Base-by-base conservation (phyloP, 2,329 filamentous ascomycete species). In the Xylariaceae sp. region DNA sequence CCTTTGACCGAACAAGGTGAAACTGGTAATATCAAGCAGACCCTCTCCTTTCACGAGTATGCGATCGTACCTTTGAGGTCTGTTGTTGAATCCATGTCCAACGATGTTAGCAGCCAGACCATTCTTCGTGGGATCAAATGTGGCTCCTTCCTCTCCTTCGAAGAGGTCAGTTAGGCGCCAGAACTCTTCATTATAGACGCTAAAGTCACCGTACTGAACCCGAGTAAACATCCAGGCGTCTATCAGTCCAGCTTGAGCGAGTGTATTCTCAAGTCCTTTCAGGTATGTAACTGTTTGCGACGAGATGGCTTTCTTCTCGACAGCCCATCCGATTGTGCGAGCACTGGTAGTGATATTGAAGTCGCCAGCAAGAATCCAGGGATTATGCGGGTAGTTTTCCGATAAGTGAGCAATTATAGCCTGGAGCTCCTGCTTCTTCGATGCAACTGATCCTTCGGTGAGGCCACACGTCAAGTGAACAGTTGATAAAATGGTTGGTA, bases 51-150 rank as follows among this genome's bases (percentile, higher is more conserved):
- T 80, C 39, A 85, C 71, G 2, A 88, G 71, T 50, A 89, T 84
- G 39, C 86, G 78, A 66, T 88, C 85, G 61, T 88, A 88, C 52
- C 87, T 74, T 67, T 88, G 86, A 1, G 86, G 85, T 17, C 83
- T 76, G 64, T 79, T 79, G 52, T 82, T 77, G 51, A 75, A 71
- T 1, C 78, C 77, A 51, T 69, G 74, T 2, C 75, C 76, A 1
- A 80, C 78, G 2, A 78, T 78, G 9, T 76, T 74, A 1, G 79
- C 77, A 2, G 86, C 85, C 10, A 87, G 74, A 0, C 71, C 69
- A 65, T 89, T 89, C 4, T 72, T 72, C 1, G 72, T 72, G 0
- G 85, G 85, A 66, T 88, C 80, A 68, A 86, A 88, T 0, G 86
- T 89, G 2, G 84, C 83, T 1, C 85, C 86, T 61, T 84, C 77